Base-by-base conservation (phyloP, 2,329 filamentous ascomycete genomes). In the Kalmusia sp. region DNA sequence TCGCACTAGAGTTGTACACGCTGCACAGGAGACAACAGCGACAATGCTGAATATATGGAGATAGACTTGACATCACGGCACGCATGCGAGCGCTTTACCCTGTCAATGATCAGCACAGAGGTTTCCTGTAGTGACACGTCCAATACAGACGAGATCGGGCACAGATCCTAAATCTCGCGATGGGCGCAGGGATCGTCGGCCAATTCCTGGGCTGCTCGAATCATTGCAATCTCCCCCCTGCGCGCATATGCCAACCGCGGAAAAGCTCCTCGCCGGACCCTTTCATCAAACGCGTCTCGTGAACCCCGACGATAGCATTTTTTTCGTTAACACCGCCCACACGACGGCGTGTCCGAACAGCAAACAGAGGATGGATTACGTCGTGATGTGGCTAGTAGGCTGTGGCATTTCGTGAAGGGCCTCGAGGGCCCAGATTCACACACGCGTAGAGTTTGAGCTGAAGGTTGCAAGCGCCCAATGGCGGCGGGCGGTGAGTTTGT, bases 161-260 rank as follows among this genome's bases (percentile, higher is more conserved):
- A 19, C 19, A 17, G 43, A 46, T 34, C 4, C 30, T 9, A 15
- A 24, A 46, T 25, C 19, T 46, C 30, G 43, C 43, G 43, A 46
- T 35, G 30, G 43, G 30, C 43, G 43, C 43, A 46, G 43, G 43
- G 43, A 35, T 44, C 4, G 1, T 31, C 19, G 40, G 27, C n/a
- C 27, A 27, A 14, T 17, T 11, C 28, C 19, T 34, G 15, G 41
- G 30, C 12, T 34, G 19, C 19, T 34, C 30, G 43, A 25, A 24
- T 34, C 43, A 35, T 21, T 43, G 39, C 39, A 43, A 30, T 43
- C 25, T 43, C 39, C 17, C 17, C 14, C 41, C 12, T 14, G 15
- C 11, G 17, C 17, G 34, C 40, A 38, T 22, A 22, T 24, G 24
- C 35, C 35, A 38, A 19, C 7, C 17, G 28, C 28, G 40, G 17